A percentile compares a stretch with the other conserved stretches of the same genome.
These are phyloP conservation scores for Lactarius pseudohatsudake DNA, from an alignment of 768 basidiomycete species.

Conservation along the genomic window DNA sequence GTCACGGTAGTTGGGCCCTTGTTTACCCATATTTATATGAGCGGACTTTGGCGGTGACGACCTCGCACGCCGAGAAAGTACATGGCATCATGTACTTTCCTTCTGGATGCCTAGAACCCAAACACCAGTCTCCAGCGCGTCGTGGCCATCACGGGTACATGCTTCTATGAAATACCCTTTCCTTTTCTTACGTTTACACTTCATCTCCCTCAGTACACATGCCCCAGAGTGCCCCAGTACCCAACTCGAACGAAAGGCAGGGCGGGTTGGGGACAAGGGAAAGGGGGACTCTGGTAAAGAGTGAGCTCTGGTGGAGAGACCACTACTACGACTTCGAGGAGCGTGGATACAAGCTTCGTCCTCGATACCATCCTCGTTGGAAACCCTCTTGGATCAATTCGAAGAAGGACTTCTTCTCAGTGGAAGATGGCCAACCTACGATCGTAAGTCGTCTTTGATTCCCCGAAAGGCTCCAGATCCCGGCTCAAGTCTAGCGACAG, in stretches of 20 bases:
- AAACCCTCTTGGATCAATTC: constrained; percentile 16
- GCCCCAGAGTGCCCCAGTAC: neutral
- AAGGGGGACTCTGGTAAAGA: constrained; percentile 15
- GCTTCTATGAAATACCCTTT: neutral
- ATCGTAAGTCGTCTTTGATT: constrained; percentile 15
- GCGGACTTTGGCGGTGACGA: too few relatives aligned
- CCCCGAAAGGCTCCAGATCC: too few relatives aligned
- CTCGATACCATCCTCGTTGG: constrained; percentile 23
- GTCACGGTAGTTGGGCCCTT: too few relatives aligned
- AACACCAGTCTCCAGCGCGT: neutral
- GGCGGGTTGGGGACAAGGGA: neutral
- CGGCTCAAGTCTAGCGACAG: constrained; percentile 3
- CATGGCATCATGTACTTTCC: neutral
- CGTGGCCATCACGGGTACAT: neutral
- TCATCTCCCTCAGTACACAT: neutral
- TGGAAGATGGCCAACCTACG: constrained; percentile 21
- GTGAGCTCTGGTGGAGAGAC: constrained; percentile 23
- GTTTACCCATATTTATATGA: too few relatives aligned
- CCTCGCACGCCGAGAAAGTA: neutral
- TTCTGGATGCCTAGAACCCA: neutral
- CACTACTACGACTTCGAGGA: constrained; percentile 1
- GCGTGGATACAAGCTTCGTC: constrained; percentile 24
- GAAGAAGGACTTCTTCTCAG: constrained; percentile 12
- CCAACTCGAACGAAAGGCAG: neutral
- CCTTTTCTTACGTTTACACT: neutral